Conservation (phyloP, 345 rosid genomes). For the Luvunga scandens region DNA sequence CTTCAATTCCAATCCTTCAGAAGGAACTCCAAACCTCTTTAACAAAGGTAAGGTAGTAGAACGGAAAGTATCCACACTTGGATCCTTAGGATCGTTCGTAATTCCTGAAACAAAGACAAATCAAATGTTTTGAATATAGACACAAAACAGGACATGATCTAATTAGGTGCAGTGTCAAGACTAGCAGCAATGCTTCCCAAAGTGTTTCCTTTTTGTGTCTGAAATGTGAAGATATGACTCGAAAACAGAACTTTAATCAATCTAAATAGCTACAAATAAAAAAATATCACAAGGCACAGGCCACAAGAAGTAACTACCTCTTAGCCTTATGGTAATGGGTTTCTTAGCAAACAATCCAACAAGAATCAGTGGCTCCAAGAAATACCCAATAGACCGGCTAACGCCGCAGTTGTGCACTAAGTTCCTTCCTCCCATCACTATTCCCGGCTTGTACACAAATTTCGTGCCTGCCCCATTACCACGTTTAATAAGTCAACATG, state of each 20-base stretch:
- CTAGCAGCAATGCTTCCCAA: neutral
- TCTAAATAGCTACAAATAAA: neutral
- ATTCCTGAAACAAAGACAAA: constrained; percentile 50
- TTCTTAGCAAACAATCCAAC: constrained; percentile 76
- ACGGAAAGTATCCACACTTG: constrained; percentile 73
- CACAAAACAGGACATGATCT: neutral
- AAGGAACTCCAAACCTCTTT: constrained; percentile 72
- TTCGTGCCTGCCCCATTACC: constrained; percentile 47
- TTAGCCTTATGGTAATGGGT: constrained; percentile 57
- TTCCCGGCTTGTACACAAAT: constrained; percentile 80
- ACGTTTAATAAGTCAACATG: neutral
- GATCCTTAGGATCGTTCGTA: constrained; percentile 81
- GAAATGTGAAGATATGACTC: neutral
- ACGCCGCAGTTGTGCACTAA: constrained; percentile 67
- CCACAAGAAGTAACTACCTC: constrained; percentile 40
- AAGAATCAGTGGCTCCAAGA: constrained; percentile 76
- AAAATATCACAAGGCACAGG: neutral
- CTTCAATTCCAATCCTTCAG: constrained; percentile 72
- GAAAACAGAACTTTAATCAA: no score
- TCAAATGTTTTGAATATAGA: neutral
- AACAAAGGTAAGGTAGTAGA: constrained; percentile 63
- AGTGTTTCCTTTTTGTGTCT: neutral
- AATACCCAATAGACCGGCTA: constrained; percentile 80
- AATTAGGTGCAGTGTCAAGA: neutral
- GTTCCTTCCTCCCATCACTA: constrained; percentile 73